Percentiles rank a stretch among this genome's conserved stretches.
These are phyloP conservation scores for Cladosporium oxysporum DNA, from an alignment of 2,329 filamentous ascomycete genomes.

Conservation along the genomic window DNA sequence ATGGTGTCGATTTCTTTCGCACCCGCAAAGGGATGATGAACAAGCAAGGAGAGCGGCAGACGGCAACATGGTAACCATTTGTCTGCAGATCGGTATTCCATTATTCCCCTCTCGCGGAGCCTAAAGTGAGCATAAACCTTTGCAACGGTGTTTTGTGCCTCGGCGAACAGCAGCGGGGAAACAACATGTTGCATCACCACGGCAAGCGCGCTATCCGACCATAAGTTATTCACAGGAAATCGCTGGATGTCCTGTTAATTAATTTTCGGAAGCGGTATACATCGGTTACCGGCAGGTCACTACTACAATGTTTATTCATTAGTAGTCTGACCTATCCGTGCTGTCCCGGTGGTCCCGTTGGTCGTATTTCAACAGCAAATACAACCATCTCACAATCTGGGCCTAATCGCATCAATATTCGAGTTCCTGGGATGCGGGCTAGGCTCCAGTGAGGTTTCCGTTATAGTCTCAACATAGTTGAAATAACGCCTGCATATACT, in stretches of 20 bases:
- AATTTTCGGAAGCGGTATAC: too few relatives aligned
- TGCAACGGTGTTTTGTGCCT: background rate
- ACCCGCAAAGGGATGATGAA: background rate
- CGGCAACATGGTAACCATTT: background rate
- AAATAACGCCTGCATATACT: background rate
- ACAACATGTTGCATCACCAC: background rate
- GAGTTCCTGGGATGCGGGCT: background rate
- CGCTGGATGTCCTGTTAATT: too few relatives aligned
- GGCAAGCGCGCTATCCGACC: background rate
- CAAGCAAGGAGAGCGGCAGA: background rate
- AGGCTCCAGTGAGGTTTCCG: background rate
- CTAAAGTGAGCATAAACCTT: background rate
- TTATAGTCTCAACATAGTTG: background rate
- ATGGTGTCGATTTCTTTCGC: background rate
- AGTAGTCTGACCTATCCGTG: background rate
- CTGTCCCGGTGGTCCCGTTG: background rate
- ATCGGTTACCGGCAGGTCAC: too few relatives aligned
- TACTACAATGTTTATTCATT: background rate
- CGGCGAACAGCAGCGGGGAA: constrained; percentile 8
- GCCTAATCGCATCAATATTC: background rate
- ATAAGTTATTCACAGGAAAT: background rate
- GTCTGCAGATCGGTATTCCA: background rate
- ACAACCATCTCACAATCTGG: background rate
- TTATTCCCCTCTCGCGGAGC: constrained; percentile 6
- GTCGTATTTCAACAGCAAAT: background rate